Percentiles rank a stretch among this genome's conserved stretches.
These are phyloP conservation scores for Pythium dissotocum DNA, from an alignment of 352 stramenopile genomes.

Conservation along the genomic window DNA sequence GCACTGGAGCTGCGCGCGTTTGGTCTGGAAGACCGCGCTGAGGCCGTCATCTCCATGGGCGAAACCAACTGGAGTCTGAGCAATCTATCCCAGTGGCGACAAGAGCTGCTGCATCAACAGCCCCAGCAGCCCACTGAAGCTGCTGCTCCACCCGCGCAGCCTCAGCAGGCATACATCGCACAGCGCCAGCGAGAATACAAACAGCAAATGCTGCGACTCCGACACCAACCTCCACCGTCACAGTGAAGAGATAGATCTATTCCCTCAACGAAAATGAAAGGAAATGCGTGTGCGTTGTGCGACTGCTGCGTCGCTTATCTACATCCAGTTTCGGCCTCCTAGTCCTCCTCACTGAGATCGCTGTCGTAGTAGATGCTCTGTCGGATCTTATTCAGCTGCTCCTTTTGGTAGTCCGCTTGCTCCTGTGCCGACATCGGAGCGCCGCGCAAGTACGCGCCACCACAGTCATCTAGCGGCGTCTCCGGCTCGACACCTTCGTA, in stretches of 20 bases:
- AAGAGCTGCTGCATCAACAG: constrained; percentile 39
- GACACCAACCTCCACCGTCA: constrained; percentile 7
- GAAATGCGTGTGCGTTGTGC: background rate
- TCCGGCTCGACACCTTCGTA: constrained; percentile 91
- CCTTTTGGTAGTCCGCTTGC: constrained; percentile 38
- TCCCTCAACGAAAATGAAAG: too few species aligned
- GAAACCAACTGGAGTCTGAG: constrained; percentile 53
- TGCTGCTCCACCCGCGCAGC: background rate
- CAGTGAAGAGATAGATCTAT: constrained; percentile 8
- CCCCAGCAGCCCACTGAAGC: background rate
- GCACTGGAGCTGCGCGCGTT: constrained; percentile 64
- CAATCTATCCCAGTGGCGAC: constrained; percentile 67
- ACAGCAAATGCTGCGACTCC: constrained; percentile 49
- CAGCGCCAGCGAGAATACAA: constrained; percentile 73
- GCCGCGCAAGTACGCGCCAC: constrained; percentile 44
- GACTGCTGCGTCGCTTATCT: background rate
- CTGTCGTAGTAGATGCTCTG: constrained; percentile 88
- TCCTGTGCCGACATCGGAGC: constrained; percentile 37
- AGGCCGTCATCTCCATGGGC: constrained; percentile 62
- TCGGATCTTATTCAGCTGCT: constrained; percentile 71
- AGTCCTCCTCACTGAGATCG: constrained; percentile 79
- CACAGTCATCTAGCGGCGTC: constrained; percentile 59
- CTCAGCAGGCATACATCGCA: constrained; percentile 38
- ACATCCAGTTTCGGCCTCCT: background rate
- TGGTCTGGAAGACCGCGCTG: constrained; percentile 73